Conservation (phyloP, 2,329 filamentous ascomycete genomes). For the Penicillium sp. region DNA sequence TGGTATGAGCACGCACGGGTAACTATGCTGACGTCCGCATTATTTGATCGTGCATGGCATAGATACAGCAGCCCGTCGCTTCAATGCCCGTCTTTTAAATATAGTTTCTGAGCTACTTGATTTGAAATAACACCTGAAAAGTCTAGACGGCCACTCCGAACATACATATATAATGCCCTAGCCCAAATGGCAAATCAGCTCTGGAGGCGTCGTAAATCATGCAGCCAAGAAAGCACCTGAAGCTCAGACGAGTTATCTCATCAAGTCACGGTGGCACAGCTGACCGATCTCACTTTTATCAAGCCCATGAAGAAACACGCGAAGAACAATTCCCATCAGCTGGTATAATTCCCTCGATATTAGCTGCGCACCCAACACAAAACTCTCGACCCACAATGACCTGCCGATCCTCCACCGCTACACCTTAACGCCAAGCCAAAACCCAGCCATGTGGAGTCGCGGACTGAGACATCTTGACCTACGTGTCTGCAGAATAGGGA, state of each 20-base stretch:
- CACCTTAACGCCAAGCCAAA: conserved; percentile 14
- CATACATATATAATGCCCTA: neutral
- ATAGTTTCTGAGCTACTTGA: too few relatives aligned
- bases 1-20: too few relatives aligned
- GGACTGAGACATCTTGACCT: conserved; percentile 17
- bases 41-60: too few relatives aligned
- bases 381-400: neutral
- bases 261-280: neutral
- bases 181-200: neutral
- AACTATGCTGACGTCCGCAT: too few relatives aligned
- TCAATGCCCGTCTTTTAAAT: too few relatives aligned
- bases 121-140: too few relatives aligned
- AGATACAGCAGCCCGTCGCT: too few relatives aligned
- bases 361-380: neutral
- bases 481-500: neutral
- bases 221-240: neutral
- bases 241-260: neutral
- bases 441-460: conserved; percentile 15
- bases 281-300: neutral
- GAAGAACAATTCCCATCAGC: neutral
- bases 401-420: conserved; percentile 12
- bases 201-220: neutral
- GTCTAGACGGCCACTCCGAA: neutral
- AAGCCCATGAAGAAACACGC: neutral
- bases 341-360: neutral